These are phyloP conservation scores for Ogataea polymorpha DNA, from an alignment of 805 yeast genomes.

Conservation along the genomic window DNA sequence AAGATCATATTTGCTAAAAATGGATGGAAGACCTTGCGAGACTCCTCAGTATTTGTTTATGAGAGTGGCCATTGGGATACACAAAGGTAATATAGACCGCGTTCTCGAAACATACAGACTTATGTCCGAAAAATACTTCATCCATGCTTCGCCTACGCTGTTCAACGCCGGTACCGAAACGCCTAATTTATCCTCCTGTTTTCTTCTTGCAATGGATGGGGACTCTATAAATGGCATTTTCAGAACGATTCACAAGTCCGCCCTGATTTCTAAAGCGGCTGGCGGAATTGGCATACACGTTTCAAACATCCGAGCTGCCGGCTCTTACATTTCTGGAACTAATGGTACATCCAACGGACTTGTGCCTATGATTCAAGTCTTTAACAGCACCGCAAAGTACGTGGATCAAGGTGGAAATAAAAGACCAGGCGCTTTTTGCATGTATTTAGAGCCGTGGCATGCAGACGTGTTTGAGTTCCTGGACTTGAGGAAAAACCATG, in stretches of 20 bases:
- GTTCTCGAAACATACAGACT: conserved; percentile 80
- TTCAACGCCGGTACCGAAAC: conserved; percentile 90
- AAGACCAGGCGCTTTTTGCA: conserved; percentile 95
- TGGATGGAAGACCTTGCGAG: conserved; percentile 69
- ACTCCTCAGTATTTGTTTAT: conserved; percentile 88
- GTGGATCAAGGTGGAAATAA: conserved; percentile 99
- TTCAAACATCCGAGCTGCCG: conserved; percentile 81
- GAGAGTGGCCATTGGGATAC: conserved; percentile 92
- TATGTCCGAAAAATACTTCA: conserved; percentile 85
- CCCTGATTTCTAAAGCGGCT: conserved; percentile 88
- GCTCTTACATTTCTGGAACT: conserved; percentile 86
- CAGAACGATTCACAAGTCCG: conserved; percentile 82
- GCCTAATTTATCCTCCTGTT: conserved; percentile 88
- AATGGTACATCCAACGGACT: conserved; percentile 91
- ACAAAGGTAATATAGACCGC: conserved; percentile 59
- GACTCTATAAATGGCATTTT: conserved; percentile 96
- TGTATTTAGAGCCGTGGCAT: conserved; percentile 97
- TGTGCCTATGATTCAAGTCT: conserved; percentile 94
- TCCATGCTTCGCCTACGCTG: conserved; percentile 93
- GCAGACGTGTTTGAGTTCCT: conserved; percentile 83
- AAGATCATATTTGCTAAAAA: conserved; percentile 74
- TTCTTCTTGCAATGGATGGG: conserved; percentile 84
- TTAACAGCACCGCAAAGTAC: conserved; percentile 92
- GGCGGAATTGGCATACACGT: conserved; percentile 95
- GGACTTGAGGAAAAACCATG: conserved; percentile 88